Evolutionary conservation across 2,329 filamentous ascomycete species (phyloP).

Genomic region (Paraphoma chrysanthemicola): DNA sequence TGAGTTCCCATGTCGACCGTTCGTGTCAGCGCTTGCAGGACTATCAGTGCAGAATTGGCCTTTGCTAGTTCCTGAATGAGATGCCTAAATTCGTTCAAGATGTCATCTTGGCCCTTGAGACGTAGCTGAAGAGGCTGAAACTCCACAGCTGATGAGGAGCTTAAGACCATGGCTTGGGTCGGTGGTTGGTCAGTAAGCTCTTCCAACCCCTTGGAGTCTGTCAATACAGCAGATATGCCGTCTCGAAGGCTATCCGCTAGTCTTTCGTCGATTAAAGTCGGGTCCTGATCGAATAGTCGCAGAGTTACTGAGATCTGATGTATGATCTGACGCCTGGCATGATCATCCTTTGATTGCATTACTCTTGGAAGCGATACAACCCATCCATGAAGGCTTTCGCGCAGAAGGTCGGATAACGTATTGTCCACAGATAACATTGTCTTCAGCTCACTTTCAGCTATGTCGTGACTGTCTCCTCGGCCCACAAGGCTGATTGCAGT

Average conservation of each 20-base stretch:
- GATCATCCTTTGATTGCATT: slow-evolving; percentile 85
- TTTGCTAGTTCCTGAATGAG: slow-evolving; percentile 63
- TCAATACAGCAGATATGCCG: slow-evolving; percentile 66
- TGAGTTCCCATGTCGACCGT: slow-evolving; percentile 66
- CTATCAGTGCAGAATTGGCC: slow-evolving; percentile 52
- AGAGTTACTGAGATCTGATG: slow-evolving; percentile 79
- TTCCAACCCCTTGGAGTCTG: slow-evolving; percentile 35
- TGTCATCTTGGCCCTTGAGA: slow-evolving; percentile 70
- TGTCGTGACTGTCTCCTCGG: slow-evolving; percentile 55
- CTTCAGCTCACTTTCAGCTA: slow-evolving; percentile 55
- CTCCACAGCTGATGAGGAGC: slow-evolving; percentile 24
- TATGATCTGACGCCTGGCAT: slow-evolving; percentile 74
- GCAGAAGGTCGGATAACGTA: slow-evolving; percentile 68
- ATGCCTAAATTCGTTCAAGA: slow-evolving; percentile 66
- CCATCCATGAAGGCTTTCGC: slow-evolving; percentile 80
- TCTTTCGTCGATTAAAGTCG: slow-evolving; percentile 70
- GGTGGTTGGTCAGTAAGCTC: slow-evolving; percentile 20
- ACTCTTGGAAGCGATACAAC: slow-evolving; percentile 78
- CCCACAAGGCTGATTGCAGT: slow-evolving; percentile 73
- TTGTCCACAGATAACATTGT: slow-evolving; percentile 69
- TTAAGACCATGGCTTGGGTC: slow-evolving; percentile 20
- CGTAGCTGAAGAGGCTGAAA: slow-evolving; percentile 67
- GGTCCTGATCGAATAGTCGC: slow-evolving; percentile 67
- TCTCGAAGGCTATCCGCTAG: slow-evolving; percentile 76
- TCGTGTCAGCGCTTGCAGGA: slow-evolving; percentile 71